These are phyloP conservation scores for Schizonepeta tenuifolia DNA, from an alignment of 257 asterid species.

Conservation along the genomic window DNA sequence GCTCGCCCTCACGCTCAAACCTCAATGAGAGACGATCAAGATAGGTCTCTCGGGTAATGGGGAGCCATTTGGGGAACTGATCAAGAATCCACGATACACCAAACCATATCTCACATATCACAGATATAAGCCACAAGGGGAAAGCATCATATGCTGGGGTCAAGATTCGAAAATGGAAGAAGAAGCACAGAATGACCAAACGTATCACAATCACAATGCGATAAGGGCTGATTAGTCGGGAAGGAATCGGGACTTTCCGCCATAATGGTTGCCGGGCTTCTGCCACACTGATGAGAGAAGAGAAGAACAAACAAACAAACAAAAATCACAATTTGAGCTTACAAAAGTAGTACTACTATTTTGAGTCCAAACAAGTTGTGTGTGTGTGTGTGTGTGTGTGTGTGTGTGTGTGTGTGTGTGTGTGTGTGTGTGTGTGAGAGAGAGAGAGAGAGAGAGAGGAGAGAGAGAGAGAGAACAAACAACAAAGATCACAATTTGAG, in stretches of 20 bases:
- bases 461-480: conserved; percentile 4
- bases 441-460: no score
- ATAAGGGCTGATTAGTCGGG: conserved; percentile 73
- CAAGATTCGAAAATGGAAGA: conserved; percentile 36
- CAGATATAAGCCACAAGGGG: conserved; percentile 37
- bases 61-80: conserved; percentile 39
- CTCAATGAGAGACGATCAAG: conserved; percentile 38
- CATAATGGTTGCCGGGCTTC: conserved; percentile 86
- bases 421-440: no score
- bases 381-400: no score
- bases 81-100: conserved; percentile 39
- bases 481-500: neutral
- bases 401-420: no score
- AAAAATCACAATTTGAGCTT: neutral
- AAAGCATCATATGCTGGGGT: conserved; percentile 36
- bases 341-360: neutral
- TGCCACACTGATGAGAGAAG: conserved; percentile 57
- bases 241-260: conserved; percentile 76
- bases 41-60: conserved; percentile 35
- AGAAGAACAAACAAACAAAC: conserved; percentile 6
- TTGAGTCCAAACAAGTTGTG: no score
- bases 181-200: conserved; percentile 33
- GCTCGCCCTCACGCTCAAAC: conserved; percentile 38
- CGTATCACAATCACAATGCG: conserved; percentile 70
- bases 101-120: conserved; percentile 41